Base-by-base conservation (phyloP, 116 monocot genomes). In the Dioscorea cayenensis region DNA sequence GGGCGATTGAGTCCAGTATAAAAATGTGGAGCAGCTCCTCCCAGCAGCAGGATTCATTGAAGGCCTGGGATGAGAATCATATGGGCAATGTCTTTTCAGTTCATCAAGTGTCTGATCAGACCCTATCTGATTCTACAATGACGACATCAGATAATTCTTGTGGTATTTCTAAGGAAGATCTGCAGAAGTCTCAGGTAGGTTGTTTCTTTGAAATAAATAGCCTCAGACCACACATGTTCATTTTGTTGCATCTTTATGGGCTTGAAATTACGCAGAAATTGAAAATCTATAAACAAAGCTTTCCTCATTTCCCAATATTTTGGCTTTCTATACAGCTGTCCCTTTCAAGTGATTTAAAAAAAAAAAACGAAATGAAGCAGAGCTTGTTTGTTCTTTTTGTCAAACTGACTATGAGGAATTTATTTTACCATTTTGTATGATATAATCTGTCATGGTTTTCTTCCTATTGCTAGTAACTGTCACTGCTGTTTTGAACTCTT, bases 1-100 rank as follows among this genome's bases (percentile, higher is more conserved):
- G 97, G 13, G 79, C 90, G 28, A 49, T 99, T 36, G 97, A 99
- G 77, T 84, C 88, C 48, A 99, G 86, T 78, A 80, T 99, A 90
- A 99, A 99, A 87, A 67, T 49, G 17, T 99, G 97, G 97, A 88
- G 79, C 76, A 88, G 81, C 28, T 83, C 83, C 48, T 74, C 74
- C 4, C 94, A 87, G 60, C 84, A 78, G 59, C 65, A 25, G 64
- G 78, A 68, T 36, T 66, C 64, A 32, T 25, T 38, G 28, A 76
- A 80, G n/a, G 62, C 61, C 14, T 77, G 64, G 36, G 65, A 71
- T 62, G 73, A 71, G 70, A 59, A 29, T 50, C 36, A 75, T 29
- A 48, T 66, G 29, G 62, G 69, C 20, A 55, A 55, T 55, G 73
- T 66, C 4, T 66, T 69, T 51, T 76, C 27, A 36, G 67, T 21